Evolutionary conservation across 1,284 basidiomycete genomes (phyloP).

Genomic region (Gomphus bonarii): DNA sequence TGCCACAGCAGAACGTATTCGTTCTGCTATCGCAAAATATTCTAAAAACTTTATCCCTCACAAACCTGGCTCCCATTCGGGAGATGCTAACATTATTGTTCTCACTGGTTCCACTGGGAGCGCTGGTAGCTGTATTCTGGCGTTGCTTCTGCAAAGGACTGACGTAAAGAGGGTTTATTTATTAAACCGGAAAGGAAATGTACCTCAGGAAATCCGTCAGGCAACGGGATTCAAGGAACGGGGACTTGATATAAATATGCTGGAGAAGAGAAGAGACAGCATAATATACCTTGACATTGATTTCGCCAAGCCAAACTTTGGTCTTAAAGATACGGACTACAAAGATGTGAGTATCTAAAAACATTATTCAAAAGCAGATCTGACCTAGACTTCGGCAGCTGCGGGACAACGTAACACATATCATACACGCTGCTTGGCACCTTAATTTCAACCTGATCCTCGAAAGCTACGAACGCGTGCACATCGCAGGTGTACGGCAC

Average conservation of each 20-base stretch:
- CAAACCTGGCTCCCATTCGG: neutral
- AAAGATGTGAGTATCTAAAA: neutral
- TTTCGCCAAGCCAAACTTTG: neutral
- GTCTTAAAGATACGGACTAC: neutral
- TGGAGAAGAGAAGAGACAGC: neutral
- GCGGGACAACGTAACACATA: constrained; percentile 15
- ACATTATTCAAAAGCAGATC: neutral
- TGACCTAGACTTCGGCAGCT: constrained; percentile 5
- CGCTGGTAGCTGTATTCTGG: constrained; percentile 6
- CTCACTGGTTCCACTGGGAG: constrained; percentile 11
- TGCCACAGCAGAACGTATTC: neutral
- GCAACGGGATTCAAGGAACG: neutral
- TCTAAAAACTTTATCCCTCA: neutral
- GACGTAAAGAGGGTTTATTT: neutral
- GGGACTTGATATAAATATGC: neutral
- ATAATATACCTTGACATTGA: constrained; percentile 9
- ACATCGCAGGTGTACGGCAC: constrained; percentile 13
- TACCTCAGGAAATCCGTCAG: neutral
- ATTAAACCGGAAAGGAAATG: neutral
- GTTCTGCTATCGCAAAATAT: neutral
- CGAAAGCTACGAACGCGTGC: constrained; percentile 13
- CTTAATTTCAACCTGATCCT: constrained; percentile 17
- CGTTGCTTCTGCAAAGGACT: neutral
- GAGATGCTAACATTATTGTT: neutral
- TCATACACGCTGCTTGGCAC: constrained; percentile 18